Evolutionary conservation across 805 yeast species (phyloP).

Genomic region (Zygosaccharomyces rouxii): DNA sequence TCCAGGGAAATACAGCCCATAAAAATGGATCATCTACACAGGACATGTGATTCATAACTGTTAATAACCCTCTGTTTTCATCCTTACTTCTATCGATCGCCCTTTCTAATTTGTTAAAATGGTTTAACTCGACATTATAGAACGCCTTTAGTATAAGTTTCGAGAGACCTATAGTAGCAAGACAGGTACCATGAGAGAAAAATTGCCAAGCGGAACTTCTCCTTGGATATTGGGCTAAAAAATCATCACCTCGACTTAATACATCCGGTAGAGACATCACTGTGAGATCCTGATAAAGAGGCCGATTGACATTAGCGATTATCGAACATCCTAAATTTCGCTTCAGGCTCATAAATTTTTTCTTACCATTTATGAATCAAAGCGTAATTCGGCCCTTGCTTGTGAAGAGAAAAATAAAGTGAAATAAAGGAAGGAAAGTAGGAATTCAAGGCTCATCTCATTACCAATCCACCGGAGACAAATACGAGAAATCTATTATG

Average conservation of each 20-base stretch:
- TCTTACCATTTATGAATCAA: neutral
- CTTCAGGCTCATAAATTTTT: neutral
- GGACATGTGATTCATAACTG: conserved; percentile 91
- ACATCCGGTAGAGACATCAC: conserved; percentile 68
- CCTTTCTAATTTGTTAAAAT: conserved; percentile 57
- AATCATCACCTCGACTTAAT: conserved; percentile 66
- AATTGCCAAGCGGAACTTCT: conserved; percentile 56
- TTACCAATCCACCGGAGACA: neutral
- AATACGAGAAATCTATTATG: conserved; percentile 41
- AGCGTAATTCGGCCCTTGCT: neutral
- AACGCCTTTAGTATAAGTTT: conserved; percentile 56
- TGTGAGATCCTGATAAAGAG: neutral
- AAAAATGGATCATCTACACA: conserved; percentile 86
- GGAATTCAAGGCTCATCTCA: neutral
- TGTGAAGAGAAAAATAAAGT: neutral
- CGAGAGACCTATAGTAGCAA: conserved; percentile 58
- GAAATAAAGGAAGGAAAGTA: conserved; percentile 3
- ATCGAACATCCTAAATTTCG: neutral
- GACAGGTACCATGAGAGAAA: conserved; percentile 64
- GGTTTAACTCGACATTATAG: conserved; percentile 60
- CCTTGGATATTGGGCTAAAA: conserved; percentile 61
- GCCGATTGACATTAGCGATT: neutral
- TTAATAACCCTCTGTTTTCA: conserved; percentile 72
- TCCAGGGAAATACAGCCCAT: conserved; percentile 82
- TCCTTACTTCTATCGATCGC: conserved; percentile 59